These are phyloP conservation scores for Podosphaera fusca DNA, from an alignment of 2,329 filamentous ascomycete genomes.

Conservation along the genomic window DNA sequence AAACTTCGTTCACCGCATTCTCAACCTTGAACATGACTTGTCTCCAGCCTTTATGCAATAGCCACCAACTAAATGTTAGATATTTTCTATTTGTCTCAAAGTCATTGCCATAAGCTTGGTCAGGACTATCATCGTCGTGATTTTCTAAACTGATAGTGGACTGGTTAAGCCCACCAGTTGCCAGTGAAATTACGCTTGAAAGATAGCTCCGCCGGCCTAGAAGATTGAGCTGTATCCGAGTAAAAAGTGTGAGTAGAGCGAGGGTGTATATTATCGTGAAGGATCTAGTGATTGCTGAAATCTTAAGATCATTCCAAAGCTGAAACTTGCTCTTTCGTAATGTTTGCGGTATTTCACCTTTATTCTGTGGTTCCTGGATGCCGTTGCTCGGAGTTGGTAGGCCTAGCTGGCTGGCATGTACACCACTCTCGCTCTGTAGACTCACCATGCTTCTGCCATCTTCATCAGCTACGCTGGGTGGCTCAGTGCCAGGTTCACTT, in stretches of 20 bases:
- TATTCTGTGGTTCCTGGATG: conserved; percentile 20
- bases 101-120: conserved; percentile 71
- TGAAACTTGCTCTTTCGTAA: conserved; percentile 62
- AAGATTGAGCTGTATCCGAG: conserved; percentile 87
- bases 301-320: conserved; percentile 93
- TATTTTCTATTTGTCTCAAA: conserved; percentile 93
- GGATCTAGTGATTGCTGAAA: conserved; percentile 79
- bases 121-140: conserved; percentile 67
- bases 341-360: conserved; percentile 25
- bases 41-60: conserved; percentile 75
- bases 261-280: conserved; percentile 87
- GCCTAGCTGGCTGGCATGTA: conserved; percentile 59
- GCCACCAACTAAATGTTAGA: conserved; percentile 93
- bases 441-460: conserved; percentile 57
- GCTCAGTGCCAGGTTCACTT: conserved; percentile 19
- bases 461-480: conserved; percentile 54
- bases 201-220: conserved; percentile 88
- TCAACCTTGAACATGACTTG: conserved; percentile 64
- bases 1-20: conserved; percentile 68
- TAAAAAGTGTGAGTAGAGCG: conserved; percentile 71
- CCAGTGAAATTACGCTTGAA: conserved; percentile 79
- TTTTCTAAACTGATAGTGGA: conserved; percentile 77
- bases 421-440: conserved; percentile 56
- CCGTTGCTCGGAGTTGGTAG: conserved; percentile 27
- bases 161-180: conserved; percentile 40